Base-by-base conservation (phyloP, 495 filamentous ascomycete species). In the Neurospora discreta region DNA sequence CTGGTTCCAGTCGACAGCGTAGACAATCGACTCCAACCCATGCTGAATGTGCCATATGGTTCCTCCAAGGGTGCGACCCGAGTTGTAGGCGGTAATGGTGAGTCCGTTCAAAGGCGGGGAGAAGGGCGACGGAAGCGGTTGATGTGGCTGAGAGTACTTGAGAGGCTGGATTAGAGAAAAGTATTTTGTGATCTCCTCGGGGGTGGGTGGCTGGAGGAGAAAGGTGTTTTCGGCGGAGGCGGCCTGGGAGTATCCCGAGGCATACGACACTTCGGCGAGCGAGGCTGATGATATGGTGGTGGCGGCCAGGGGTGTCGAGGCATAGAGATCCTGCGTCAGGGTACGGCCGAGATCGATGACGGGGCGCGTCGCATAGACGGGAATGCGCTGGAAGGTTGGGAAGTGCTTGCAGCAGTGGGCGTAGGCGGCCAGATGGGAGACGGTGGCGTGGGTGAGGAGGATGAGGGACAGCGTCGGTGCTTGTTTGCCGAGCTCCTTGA, bases 31-130 rank as follows among this genome's bases (percentile, higher is more conserved):
- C 78, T 99, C 95, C 78, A 98, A 87, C 1, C 94, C 94, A 84
- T 98, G 94, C 72, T 97, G 95, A 73, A 99, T 93, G 77, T 98
- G 95, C 95, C 95, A 99, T 81, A 99, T 97, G 36, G 95, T 97
- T 72, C 95, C 95, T 75, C 95, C 95, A 0, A 98, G 88, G 0
- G 94, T 97, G 78, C 97, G 95, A 39, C 95, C 96, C 38, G 95
- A 93, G 84, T 94, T 95, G 82, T 98, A 98, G 3, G 95, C 95
- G 8, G 95, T 98, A 70, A 99, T 92, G 2, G 93, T 97, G 20
- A 99, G 89, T n/a, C 93, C 94, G 73, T 93, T 91, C 18, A 97
- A 82, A 5, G 94, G 91, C 20, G 94, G 93, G 4, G 93, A 95
- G 79, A 93, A 95, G 0, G 93, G 90, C 15, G 93, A 95, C 5